Evolutionary conservation across 352 stramenopile species (phyloP), one percentile per base, ranked within the genome.

Genomic region (Paralagenidium karlingii): DNA sequence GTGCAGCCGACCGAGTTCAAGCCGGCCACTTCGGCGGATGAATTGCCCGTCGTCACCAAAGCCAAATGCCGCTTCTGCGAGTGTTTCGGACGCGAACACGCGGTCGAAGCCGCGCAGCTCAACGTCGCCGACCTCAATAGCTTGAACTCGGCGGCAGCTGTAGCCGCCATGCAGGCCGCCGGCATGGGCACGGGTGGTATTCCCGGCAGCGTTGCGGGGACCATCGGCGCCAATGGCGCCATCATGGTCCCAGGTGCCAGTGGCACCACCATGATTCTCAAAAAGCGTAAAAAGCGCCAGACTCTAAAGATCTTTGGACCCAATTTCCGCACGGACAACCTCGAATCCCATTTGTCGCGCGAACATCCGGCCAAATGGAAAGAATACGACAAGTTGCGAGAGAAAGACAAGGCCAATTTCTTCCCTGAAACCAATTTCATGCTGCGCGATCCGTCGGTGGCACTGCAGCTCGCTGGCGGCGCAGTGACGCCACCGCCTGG

Each of bases 31-130:
- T 24, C 34, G 21, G 11, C 47, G 3, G 43, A 57, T 12, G 32
- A 39, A 19, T 32, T 44, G 19, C 55, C 61, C 8, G 58, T 51
- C 6, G 59, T 75, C 31, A 28, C 66, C 42, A 64, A 65, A 40
- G 62, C 59, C 52, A 75, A 70, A 45, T 75, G 62, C 53, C 62
- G 62, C 49, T 75, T 75, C 53, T 75, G 62, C 48, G 62, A 75
- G 53, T 59, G 50, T 48, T 75, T 70, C 46, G 62, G 62, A 1
- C 62, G 62, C 27, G 62, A 75, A 40, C 20, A 49, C 11, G 8
- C 40, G 31, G 45, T n/a, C n/a, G n/a, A 26, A 27, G 16, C 29
- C 26, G n/a, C 20, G 28, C 24, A 0, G 16, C 28, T 21, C 41
- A 48, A 54, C 9, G 27, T 9, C 27, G 9, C 9, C 27, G 27